Conservation (phyloP, 164 flowering plant genomes). For the Annona squamosa region DNA sequence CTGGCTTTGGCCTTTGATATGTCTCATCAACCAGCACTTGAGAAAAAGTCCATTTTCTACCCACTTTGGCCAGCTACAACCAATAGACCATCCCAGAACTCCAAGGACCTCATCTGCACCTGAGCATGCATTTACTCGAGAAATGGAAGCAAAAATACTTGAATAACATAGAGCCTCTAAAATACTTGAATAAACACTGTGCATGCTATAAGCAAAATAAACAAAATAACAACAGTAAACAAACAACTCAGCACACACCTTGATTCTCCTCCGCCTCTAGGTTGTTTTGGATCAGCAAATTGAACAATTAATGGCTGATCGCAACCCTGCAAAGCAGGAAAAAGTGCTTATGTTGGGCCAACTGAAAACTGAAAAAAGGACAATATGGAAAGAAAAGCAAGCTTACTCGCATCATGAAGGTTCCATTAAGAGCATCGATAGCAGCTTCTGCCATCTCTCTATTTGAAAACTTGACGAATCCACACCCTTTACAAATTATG, state of each 20-base stretch:
- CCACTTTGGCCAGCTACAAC: too few relatives aligned
- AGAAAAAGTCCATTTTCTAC: too few relatives aligned
- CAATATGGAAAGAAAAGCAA: background rate
- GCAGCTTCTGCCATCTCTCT: constrained; percentile 93
- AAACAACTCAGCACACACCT: constrained; percentile 36
- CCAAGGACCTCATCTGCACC: too few relatives aligned
- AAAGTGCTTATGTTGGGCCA: background rate
- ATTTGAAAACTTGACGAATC: constrained; percentile 57
- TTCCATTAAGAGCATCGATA: constrained; percentile 71
- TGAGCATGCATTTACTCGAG: too few relatives aligned
- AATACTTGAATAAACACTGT: too few relatives aligned
- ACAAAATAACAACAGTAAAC: background rate
- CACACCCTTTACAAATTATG: constrained; percentile 55
- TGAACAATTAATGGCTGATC: constrained; percentile 89
- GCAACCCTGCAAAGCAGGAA: constrained; percentile 55
- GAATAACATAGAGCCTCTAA: too few relatives aligned
- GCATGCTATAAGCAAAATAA: background rate
- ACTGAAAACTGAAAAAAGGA: background rate
- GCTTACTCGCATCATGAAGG: constrained; percentile 64
- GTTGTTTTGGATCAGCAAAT: constrained; percentile 98
- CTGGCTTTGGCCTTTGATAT: too few relatives aligned
- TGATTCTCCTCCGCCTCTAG: constrained; percentile 72
- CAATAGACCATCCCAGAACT: too few relatives aligned
- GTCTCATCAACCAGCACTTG: too few relatives aligned
- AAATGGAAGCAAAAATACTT: too few relatives aligned